phyloP scores from a whole-genome alignment of 306 rosid genomes.

The Vicia sativa region DNA sequence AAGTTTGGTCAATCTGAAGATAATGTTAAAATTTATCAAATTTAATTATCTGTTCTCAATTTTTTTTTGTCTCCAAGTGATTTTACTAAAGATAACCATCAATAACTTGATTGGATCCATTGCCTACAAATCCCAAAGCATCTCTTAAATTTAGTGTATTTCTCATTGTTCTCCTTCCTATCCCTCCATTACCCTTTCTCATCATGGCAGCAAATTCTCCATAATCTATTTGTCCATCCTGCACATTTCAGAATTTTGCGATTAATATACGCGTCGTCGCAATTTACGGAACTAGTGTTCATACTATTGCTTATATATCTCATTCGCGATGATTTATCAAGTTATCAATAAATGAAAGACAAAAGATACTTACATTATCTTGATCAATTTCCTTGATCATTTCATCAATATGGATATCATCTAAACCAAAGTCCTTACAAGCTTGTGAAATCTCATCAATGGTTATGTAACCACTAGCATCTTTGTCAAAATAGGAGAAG shows the following conservation, averaged over 20 bases:
- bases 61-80: slow-evolving; percentile 19
- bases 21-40: slow-evolving; percentile 27
- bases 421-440: slow-evolving; percentile 64
- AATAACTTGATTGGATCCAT: slow-evolving; percentile 45
- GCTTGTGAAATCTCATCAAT: slow-evolving; percentile 67
- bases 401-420: slow-evolving; percentile 57
- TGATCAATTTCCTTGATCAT: slow-evolving; percentile 65
- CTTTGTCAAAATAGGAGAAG: slow-evolving; percentile 65
- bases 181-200: slow-evolving; percentile 69
- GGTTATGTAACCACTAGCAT: slow-evolving; percentile 68
- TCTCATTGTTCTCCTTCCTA: slow-evolving; percentile 68
- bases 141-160: slow-evolving; percentile 52
- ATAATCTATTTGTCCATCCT: slow-evolving; percentile 76
- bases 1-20: slow-evolving; percentile 34
- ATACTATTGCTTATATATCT: too few species aligned
- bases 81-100: slow-evolving; percentile 40
- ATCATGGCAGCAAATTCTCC: slow-evolving; percentile 64
- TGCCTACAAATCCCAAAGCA: slow-evolving; percentile 50
- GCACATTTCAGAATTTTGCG: slow-evolving; percentile 34
- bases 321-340: too few species aligned
- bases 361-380: slow-evolving; percentile 50
- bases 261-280: not conserved
- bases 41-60: slow-evolving; percentile 22
- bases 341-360: not conserved
- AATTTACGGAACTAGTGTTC: too few species aligned